Conservation (phyloP, 2,329 filamentous ascomycete genomes). For the Fusarium gaditjirri region DNA sequence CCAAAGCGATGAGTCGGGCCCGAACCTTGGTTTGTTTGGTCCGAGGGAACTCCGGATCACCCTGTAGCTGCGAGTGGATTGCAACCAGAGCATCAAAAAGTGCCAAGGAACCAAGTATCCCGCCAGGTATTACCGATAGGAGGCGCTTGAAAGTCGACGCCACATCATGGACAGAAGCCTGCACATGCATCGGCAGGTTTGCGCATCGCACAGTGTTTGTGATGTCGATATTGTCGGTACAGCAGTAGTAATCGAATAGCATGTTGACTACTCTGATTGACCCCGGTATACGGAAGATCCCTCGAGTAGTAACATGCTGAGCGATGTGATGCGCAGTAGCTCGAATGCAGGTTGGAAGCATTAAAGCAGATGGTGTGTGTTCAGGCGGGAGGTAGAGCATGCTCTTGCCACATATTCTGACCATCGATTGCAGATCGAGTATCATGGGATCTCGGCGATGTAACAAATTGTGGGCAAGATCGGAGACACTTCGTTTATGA, state of each 20-base stretch:
- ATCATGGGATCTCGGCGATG: constrained; percentile 60
- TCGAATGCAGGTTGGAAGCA: constrained; percentile 73
- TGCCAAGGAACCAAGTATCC: constrained; percentile 70
- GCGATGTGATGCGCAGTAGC: constrained; percentile 73
- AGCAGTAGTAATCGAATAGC: constrained; percentile 72
- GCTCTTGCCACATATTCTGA: constrained; percentile 71
- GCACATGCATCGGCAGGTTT: constrained; percentile 69
- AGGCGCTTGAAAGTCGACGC: constrained; percentile 75
- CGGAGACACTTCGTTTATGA: constrained; percentile 66
- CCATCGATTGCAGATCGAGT: constrained; percentile 66
- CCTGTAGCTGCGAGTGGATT: constrained; percentile 66
- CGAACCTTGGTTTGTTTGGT: constrained; percentile 67
- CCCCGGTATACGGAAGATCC: constrained; percentile 72
- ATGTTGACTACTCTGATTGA: constrained; percentile 65
- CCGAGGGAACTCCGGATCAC: constrained; percentile 61
- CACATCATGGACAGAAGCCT: constrained; percentile 70
- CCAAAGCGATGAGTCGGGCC: constrained; percentile 73
- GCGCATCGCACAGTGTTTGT: constrained; percentile 68
- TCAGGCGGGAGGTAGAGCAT: constrained; percentile 69
- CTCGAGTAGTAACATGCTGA: constrained; percentile 64
- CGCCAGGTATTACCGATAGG: constrained; percentile 71
- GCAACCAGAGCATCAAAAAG: constrained; percentile 72
- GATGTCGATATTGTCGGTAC: constrained; percentile 59
- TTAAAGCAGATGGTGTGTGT: constrained; percentile 65
- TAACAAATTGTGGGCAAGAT: constrained; percentile 61